Evolutionary conservation across 1,139 yeast species (phyloP).

Genomic region (Hyphopichia fennica): DNA sequence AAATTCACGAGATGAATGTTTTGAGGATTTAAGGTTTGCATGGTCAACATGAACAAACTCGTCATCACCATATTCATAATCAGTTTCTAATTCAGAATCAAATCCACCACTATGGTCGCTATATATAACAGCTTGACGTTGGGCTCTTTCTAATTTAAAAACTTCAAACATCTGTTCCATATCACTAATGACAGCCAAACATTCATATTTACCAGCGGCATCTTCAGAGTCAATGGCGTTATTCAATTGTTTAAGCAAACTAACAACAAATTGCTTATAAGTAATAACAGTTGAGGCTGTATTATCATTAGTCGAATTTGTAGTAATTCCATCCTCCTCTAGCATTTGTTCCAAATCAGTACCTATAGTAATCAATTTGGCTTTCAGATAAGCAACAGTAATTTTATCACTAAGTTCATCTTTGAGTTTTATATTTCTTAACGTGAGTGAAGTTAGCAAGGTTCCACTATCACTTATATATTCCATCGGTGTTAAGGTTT

Average conservation of each 20-base stretch:
- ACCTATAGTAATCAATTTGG: slow-evolving; percentile 56
- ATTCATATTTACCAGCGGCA: slow-evolving; percentile 52
- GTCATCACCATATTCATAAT: slow-evolving; percentile 1
- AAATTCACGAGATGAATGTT: background rate
- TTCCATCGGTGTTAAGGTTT: slow-evolving; percentile 44
- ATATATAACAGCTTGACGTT: slow-evolving; percentile 7
- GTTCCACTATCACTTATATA: slow-evolving; percentile 60
- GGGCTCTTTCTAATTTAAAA: slow-evolving; percentile 34
- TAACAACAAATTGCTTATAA: slow-evolving; percentile 52
- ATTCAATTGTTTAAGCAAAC: slow-evolving; percentile 51
- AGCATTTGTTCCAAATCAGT: slow-evolving; percentile 51
- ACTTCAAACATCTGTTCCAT: slow-evolving; percentile 64
- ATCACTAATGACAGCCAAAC: slow-evolving; percentile 59
- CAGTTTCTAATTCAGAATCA: background rate
- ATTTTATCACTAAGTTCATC: slow-evolving; percentile 49
- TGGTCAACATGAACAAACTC: slow-evolving; percentile 2
- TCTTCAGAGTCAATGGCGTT: slow-evolving; percentile 51
- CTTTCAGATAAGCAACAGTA: slow-evolving; percentile 56
- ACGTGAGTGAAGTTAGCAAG: slow-evolving; percentile 48
- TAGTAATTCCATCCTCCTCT: slow-evolving; percentile 10
- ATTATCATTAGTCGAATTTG: slow-evolving; percentile 6
- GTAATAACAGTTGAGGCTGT: slow-evolving; percentile 40
- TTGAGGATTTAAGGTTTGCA: background rate
- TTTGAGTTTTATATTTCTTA: slow-evolving; percentile 51
- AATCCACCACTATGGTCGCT: slow-evolving; percentile 5